Evolutionary conservation across 805 yeast genomes (phyloP), one percentile per base, ranked within the genome.

Genomic region (Lipomyces sp.): DNA sequence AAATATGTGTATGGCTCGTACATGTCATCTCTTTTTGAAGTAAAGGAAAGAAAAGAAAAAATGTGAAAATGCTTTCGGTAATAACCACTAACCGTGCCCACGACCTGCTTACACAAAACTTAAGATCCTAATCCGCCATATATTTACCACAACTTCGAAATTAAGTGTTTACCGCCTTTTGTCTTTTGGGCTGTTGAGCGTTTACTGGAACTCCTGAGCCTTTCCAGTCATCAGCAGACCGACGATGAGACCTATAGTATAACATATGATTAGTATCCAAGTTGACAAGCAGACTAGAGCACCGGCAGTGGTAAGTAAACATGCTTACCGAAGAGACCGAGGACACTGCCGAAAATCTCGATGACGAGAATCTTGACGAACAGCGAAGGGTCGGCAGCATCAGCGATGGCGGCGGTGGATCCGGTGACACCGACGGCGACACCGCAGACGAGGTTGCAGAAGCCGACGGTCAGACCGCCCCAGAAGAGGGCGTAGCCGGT

Each of bases 391-490:
- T 93, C 97, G 10, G 98, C 97, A 28, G 98, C 98, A 71, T 93
- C 98, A 39, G 95, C 81, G 55, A 93, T 80, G 36, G 98, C 98
- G 32, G 98, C 98, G n/a, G 97, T 93, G 23, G 98, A 83, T 43
- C 98, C 98, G 14, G 98, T 93, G 55, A 93, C 78, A 57, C 98
- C 98, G 43, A 93, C 98, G 2, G 96, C 91, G 49, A 93, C 75
- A 74, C 98, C 98, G 77, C 98, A 93, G 53, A 93, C 84, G 68
- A 93, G 78, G 70, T 93, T 93, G 63, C 95, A 82, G 29, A 86
- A 68, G 35, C 98, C 98, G 43, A 93, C 98, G 4, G 98, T 93
- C 45, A 90, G 66, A 26, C 98, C 98, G 23, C 97, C 98, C 98
- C 98, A 93, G 70, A 93, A 93, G 56, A 93, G 75, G 6, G 98